Evolutionary conservation across 805 yeast species (phyloP).

Genomic region (Cyberlindnera samutprakarnensis): DNA sequence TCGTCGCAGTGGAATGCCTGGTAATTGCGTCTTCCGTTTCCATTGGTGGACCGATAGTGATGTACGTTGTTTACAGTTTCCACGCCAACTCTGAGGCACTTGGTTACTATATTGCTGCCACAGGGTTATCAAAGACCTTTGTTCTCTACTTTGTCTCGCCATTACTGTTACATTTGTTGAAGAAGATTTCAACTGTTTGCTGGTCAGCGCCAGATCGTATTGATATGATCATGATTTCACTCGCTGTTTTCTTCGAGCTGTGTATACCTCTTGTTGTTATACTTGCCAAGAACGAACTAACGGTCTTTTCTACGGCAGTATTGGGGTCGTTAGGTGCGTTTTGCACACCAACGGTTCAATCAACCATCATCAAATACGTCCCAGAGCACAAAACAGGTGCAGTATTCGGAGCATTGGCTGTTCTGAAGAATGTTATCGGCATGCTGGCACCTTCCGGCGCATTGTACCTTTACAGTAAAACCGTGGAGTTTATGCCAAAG

Average conservation of each 20-base stretch:
- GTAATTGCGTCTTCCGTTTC: constrained; percentile 33
- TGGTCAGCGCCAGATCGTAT: constrained; percentile 42
- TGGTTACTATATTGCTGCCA: constrained; percentile 47
- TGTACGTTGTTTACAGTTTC: constrained; percentile 48
- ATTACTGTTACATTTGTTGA: constrained; percentile 30
- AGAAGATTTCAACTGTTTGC: constrained; percentile 26
- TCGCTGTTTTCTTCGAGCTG: constrained; percentile 29
- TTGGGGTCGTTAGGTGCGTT: constrained; percentile 42
- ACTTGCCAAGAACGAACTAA: constrained; percentile 21
- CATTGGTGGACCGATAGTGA: constrained; percentile 33
- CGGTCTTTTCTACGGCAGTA: constrained; percentile 28
- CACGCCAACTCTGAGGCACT: constrained; percentile 47
- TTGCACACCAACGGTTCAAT: constrained; percentile 50
- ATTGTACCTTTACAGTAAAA: constrained; percentile 39
- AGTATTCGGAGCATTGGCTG: constrained; percentile 61
- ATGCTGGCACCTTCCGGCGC: constrained; percentile 43
- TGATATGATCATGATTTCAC: constrained; percentile 33
- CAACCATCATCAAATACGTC: constrained; percentile 53
- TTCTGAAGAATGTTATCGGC: constrained; percentile 43
- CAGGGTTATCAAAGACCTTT: constrained; percentile 42
- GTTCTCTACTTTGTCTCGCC: constrained; percentile 49
- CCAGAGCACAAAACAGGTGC: constrained; percentile 59
- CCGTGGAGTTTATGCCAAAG: constrained; percentile 32
- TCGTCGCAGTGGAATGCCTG: constrained; percentile 42
- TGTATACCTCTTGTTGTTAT: constrained; percentile 30